Percentiles rank a stretch among this genome's conserved stretches.
phyloP scores from a whole-genome alignment of 108 stramenopile genomes.

The Poteriospumella lacustris region DNA sequence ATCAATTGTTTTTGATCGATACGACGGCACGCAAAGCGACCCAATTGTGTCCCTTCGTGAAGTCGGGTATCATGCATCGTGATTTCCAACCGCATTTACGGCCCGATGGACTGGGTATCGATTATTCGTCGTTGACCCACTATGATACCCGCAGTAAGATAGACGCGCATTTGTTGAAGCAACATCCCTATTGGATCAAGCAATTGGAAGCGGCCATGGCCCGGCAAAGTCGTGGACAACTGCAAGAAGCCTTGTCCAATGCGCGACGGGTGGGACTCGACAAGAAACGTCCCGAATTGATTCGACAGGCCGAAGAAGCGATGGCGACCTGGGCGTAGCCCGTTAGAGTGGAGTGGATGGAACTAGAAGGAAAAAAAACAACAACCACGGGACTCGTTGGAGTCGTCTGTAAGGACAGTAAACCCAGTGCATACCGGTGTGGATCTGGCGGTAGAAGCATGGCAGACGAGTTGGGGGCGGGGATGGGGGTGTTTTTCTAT shows the following conservation, averaged over 20 bases:
- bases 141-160: background rate
- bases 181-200: background rate
- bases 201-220: background rate
- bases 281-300: background rate
- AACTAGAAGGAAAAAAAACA: too few relatives aligned
- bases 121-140: background rate
- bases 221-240: background rate
- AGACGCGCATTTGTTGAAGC: background rate
- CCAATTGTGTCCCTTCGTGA: conserved; percentile 25
- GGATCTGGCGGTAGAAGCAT: too few relatives aligned
- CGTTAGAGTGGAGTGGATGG: too few relatives aligned
- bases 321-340: too few relatives aligned
- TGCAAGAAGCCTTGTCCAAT: background rate
- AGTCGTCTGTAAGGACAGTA: too few relatives aligned
- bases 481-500: too few relatives aligned
- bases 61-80: conserved; percentile 19
- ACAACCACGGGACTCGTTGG: too few relatives aligned
- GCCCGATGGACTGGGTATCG: conserved; percentile 11
- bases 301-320: background rate
- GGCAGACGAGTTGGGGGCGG: too few relatives aligned
- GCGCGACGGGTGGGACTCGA: background rate
- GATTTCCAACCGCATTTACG: conserved; percentile 28
- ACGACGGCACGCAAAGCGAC: background rate
- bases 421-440: too few relatives aligned
- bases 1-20: conserved; percentile 28